These are phyloP conservation scores for Ophiobolus disseminans DNA, from an alignment of 2,329 filamentous ascomycete genomes.

Conservation along the genomic window DNA sequence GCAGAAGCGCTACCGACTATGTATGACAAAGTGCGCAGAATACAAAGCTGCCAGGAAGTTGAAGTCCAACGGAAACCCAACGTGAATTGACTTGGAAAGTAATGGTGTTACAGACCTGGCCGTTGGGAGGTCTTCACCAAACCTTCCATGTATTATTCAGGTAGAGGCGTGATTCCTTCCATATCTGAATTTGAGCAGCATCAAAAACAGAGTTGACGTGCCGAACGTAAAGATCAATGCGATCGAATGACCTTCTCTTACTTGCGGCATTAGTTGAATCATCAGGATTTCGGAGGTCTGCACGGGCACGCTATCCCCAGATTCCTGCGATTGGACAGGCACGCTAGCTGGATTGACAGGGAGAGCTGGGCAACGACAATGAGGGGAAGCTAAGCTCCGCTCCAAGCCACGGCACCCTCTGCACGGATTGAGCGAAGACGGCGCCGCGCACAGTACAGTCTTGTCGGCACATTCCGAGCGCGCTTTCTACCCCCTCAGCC, in stretches of 20 bases:
- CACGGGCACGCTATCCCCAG: constrained; percentile 19
- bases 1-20: constrained; percentile 66
- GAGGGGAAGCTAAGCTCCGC: constrained; percentile 19
- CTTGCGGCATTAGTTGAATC: not conserved
- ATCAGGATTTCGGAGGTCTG: not conserved
- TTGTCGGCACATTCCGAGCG: too few relatives aligned
- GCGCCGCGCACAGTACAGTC: too few relatives aligned
- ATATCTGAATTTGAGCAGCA: too few relatives aligned
- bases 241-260: not conserved
- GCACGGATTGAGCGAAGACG: too few relatives aligned
- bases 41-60: not conserved
- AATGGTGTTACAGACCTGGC: not conserved
- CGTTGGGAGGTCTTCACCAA: constrained; percentile 5
- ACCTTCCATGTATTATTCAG: constrained; percentile 3
- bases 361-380: constrained; percentile 15
- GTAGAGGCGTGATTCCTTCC: not conserved
- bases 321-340: constrained; percentile 7
- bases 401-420: constrained; percentile 9
- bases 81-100: not conserved
- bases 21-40: constrained; percentile 64
- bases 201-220: too few relatives aligned
- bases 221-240: too few relatives aligned
- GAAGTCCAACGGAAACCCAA: not conserved
- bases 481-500: not conserved
- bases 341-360: constrained; percentile 20